Conservation (phyloP, 2,329 filamentous ascomycete genomes). For the Drechslera avenae region DNA sequence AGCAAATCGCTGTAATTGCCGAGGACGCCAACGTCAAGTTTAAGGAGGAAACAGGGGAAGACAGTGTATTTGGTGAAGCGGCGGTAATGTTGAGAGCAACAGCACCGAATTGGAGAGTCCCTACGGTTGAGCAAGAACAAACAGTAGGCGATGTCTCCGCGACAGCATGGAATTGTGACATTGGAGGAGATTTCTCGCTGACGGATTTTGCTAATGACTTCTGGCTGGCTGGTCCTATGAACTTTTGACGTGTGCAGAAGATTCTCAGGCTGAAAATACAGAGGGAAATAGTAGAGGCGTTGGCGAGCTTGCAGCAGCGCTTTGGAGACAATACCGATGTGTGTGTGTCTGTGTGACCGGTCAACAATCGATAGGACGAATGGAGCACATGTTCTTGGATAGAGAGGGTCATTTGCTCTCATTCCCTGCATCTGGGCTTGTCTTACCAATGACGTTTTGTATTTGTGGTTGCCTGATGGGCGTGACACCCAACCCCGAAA, state of each 20-base stretch:
- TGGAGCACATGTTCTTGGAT: too few species aligned
- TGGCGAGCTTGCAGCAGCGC: not conserved
- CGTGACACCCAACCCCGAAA: too few species aligned
- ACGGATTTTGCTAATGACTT: constrained; percentile 26
- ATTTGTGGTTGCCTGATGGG: too few species aligned
- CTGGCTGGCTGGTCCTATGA: constrained; percentile 18
- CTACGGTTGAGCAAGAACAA: not conserved
- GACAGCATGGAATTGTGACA: not conserved
- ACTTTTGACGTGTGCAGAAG: constrained; percentile 2
- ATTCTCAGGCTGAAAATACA: not conserved
- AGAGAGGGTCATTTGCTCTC: too few species aligned
- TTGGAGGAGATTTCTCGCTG: constrained; percentile 10
- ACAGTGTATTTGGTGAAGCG: constrained; percentile 21
- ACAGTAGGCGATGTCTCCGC: not conserved
- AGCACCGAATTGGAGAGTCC: constrained; percentile 18
- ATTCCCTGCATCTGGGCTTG: too few species aligned
- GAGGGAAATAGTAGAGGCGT: not conserved
- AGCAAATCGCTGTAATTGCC: constrained; percentile 12
- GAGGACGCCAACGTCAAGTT: constrained; percentile 13
- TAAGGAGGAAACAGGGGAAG: constrained; percentile 20
- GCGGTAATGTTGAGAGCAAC: constrained; percentile 18
- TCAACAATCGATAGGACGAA: too few species aligned
- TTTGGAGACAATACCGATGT: not conserved
- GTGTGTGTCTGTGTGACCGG: too few species aligned
- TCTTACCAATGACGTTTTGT: too few species aligned